Conservation (phyloP, 306 rosid genomes). For the Acmispon strigosus region DNA sequence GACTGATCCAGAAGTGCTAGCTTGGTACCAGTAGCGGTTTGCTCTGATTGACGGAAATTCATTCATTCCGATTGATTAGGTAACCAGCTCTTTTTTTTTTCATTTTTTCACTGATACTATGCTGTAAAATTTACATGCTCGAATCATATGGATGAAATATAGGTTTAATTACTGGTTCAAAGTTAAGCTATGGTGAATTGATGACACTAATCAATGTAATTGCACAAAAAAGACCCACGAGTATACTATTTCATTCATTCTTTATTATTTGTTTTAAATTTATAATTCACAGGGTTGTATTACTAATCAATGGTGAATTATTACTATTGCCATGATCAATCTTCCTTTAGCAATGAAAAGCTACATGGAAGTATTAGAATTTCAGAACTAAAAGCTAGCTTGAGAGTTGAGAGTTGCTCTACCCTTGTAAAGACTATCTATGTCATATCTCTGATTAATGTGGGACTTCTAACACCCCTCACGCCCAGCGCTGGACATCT, state of each 20-base stretch:
- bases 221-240: too few relatives aligned
- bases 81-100: neutral
- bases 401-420: too few relatives aligned
- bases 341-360: neutral
- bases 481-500: too few relatives aligned
- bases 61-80: constrained; percentile 7
- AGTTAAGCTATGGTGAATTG: neutral
- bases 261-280: too few relatives aligned
- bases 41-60: constrained; percentile 10
- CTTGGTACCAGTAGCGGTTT: neutral
- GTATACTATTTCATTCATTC: too few relatives aligned
- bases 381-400: too few relatives aligned
- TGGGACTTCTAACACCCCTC: too few relatives aligned
- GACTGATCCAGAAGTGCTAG: constrained; percentile 18
- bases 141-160: constrained; percentile 2
- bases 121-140: constrained; percentile 1
- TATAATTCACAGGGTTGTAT: neutral
- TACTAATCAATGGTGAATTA: neutral
- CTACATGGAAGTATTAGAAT: too few relatives aligned
- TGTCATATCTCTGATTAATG: too few relatives aligned
- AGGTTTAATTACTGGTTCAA: constrained; percentile 1
- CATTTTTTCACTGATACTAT: neutral
- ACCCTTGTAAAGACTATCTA: too few relatives aligned
- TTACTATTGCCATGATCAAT: neutral
- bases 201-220: too few relatives aligned